phyloP scores from a whole-genome alignment of 75 land plant genomes.

The Selaginella moellendorffii region DNA sequence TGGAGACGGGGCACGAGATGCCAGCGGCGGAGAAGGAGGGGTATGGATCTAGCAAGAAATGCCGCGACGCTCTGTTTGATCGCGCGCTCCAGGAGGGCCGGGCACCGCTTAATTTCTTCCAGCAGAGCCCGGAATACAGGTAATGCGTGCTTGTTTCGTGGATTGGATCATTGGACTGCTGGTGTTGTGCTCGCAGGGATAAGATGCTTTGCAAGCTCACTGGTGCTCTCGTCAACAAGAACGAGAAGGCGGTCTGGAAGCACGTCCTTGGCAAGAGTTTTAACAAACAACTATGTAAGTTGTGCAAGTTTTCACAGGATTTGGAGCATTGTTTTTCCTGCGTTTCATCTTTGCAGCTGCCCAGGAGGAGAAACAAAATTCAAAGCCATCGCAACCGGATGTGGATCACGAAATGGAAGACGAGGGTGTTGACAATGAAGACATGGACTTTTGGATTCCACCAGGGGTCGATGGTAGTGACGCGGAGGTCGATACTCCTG shows the following conservation, averaged over 20 bases:
- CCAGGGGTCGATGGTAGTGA: background rate
- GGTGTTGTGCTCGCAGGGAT: slow-evolving; percentile 32
- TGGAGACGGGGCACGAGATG: slow-evolving; percentile 83
- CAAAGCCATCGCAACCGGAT: background rate
- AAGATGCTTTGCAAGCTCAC: slow-evolving; percentile 67
- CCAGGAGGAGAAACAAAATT: background rate
- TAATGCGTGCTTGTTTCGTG: too few relatives aligned
- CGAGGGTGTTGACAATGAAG: background rate
- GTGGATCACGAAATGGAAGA: background rate
- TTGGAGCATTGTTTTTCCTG: background rate
- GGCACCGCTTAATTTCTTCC: slow-evolving; percentile 61
- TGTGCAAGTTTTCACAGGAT: background rate
- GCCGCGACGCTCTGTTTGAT: slow-evolving; percentile 57
- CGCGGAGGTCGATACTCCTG: too few relatives aligned
- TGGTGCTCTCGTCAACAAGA: slow-evolving; percentile 54
- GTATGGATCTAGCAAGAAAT: slow-evolving; percentile 40
- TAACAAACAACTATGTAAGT: slow-evolving; percentile 48
- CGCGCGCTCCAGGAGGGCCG: slow-evolving; percentile 28
- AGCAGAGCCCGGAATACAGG: slow-evolving; percentile 44
- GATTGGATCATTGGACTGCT: too few relatives aligned
- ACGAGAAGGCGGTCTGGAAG: slow-evolving; percentile 91
- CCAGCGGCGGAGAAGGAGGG: slow-evolving; percentile 24
- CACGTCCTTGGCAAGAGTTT: slow-evolving; percentile 67
- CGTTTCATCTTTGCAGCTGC: too few relatives aligned
- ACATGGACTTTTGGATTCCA: background rate